Evolutionary conservation across 768 basidiomycete species (phyloP).

Genomic region (Podaxis sp.): DNA sequence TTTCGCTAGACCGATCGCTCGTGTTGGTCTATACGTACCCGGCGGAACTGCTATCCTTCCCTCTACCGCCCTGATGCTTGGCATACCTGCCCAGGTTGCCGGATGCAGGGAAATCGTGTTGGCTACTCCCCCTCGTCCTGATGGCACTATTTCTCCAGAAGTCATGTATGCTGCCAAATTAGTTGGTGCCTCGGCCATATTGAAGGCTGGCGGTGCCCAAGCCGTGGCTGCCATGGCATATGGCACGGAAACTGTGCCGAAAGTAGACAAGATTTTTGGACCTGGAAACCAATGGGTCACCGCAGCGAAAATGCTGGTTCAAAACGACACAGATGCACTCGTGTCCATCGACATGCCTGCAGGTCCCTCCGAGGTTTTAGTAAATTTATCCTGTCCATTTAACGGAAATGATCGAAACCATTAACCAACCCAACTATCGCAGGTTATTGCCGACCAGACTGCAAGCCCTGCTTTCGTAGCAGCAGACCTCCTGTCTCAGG

Average conservation of each 20-base stretch:
- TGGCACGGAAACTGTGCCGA: constrained; percentile 91
- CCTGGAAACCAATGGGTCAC: constrained; percentile 99
- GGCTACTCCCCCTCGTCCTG: constrained; percentile 91
- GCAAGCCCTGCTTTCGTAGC: constrained; percentile 89
- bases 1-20: constrained; percentile 91
- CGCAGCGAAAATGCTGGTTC: constrained; percentile 98
- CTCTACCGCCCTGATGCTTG: constrained; percentile 96
- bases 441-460: constrained; percentile 94
- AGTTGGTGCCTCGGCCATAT: constrained; percentile 84
- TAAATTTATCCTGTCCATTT: constrained; percentile 35
- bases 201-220: constrained; percentile 96
- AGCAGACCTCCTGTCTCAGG: constrained; percentile 95
- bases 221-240: constrained; percentile 96
- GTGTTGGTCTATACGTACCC: constrained; percentile 95
- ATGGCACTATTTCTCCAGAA: constrained; percentile 93
- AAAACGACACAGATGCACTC: constrained; percentile 95
- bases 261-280: constrained; percentile 99
- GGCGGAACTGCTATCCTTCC: constrained; percentile 96
- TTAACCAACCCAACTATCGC: constrained; percentile 1
- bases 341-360: constrained; percentile 99
- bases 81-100: constrained; percentile 96
- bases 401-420: background rate
- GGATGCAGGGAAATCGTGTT: constrained; percentile 90
- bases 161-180: constrained; percentile 95
- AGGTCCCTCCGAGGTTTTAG: constrained; percentile 95